phyloP scores from a whole-genome alignment of 139 green algal genomes.

The Protoeuglena noctilucae region DNA sequence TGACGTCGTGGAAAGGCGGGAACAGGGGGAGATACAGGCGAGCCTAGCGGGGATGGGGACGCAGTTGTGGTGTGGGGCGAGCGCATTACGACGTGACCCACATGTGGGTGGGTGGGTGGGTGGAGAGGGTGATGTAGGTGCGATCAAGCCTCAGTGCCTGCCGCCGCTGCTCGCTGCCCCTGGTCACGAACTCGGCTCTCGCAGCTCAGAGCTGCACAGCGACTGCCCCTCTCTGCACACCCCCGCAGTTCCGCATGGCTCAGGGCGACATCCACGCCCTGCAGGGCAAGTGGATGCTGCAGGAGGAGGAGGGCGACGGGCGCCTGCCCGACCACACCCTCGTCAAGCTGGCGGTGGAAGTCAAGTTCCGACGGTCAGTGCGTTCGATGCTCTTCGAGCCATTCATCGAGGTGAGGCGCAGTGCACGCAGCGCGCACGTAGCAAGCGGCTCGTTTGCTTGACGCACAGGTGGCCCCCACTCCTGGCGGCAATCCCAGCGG shows the following conservation, averaged over 20 bases:
- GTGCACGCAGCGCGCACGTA: too few relatives aligned
- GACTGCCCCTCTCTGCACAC: constrained; percentile 24
- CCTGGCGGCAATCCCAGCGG: neutral
- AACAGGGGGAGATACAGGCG: neutral
- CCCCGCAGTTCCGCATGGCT: constrained; percentile 39
- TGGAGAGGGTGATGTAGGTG: too few relatives aligned
- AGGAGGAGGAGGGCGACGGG: constrained; percentile 3
- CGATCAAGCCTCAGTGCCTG: too few relatives aligned
- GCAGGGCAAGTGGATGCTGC: constrained; percentile 44
- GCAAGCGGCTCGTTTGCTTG: constrained; percentile 12
- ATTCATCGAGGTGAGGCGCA: too few relatives aligned
- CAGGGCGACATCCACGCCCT: constrained; percentile 30
- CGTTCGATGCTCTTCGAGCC: constrained; percentile 32
- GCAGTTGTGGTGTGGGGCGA: too few relatives aligned
- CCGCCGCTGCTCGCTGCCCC: too few relatives aligned
- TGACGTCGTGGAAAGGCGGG: constrained; percentile 30
- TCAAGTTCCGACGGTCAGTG: constrained; percentile 17
- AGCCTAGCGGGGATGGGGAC: neutral
- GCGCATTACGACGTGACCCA: too few relatives aligned
- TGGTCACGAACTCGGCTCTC: too few relatives aligned
- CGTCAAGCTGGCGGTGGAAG: constrained; percentile 44
- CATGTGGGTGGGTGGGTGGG: too few relatives aligned
- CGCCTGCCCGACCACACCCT: constrained; percentile 15
- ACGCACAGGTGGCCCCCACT: neutral
- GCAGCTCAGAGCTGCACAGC: too few relatives aligned